Base-by-base conservation (phyloP, 768 basidiomycete species). In the Megacollybia marginata region DNA sequence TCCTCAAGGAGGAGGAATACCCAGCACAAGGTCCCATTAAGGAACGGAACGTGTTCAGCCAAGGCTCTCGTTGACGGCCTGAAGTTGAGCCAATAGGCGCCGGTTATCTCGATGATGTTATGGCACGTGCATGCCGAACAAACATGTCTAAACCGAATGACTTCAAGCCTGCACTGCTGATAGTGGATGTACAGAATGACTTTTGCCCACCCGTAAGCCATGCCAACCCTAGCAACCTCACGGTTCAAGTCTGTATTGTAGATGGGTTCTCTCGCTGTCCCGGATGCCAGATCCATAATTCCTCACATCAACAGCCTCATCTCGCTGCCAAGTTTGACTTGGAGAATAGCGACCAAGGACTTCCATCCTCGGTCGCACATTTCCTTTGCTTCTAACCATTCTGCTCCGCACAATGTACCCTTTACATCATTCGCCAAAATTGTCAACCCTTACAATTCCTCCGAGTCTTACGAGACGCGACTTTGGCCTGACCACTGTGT, bases 181-280 rank as follows among this genome's bases (percentile, higher is more conserved):
- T 91, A 48, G 69, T 92, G 34, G 90, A 92, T 60, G 75, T 89
- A 63, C 91, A 94, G 62, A 77, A 88, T 59, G 91, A 94, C 63
- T 94, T 94, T 57, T 76, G 91, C 23, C 63, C 49, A 40, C 49
- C 49, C 11, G 50, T 48, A 43, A 23, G 50, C 32, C 32, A 15
- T 15, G 32, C 40, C 4, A 4, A 44, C 10, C 35, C 10, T 10
- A 15, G 5, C 13, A 38, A 16, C 44, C 9, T 12, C 19, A 38
- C 4, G 34, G 31, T 20, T 32, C 11, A 15, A 16, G 23, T 23
- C 19, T 13, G 9, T 34, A 18, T n/a, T n/a, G n/a, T 11, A 52
- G 50, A 42, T 67, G 16, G 91, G 90, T 2, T 74, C 82, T 5
- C 78, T 94, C 34, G 82, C 88, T 2, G 87, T 90, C 11, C 68